phyloP scores from a whole-genome alignment of 139 green algal species.

The Marvania coccoides region DNA sequence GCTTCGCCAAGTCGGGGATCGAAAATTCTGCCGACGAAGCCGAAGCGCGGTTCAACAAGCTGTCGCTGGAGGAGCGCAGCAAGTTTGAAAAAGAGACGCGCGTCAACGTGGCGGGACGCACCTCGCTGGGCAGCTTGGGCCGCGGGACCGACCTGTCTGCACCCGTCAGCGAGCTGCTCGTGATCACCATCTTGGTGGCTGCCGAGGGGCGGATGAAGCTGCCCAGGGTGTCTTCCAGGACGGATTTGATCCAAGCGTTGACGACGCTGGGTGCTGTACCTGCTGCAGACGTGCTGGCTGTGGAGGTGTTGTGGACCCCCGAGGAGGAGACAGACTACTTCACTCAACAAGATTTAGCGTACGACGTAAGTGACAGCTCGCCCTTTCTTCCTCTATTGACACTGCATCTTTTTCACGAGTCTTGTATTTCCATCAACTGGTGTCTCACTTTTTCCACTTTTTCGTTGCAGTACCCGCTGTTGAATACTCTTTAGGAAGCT shows the following conservation, averaged over 20 bases:
- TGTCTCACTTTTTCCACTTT: no score
- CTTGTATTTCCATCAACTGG: no score
- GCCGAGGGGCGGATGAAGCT: constrained; percentile 63
- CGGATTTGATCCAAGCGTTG: constrained; percentile 54
- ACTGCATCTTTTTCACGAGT: no score
- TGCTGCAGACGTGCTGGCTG: constrained; percentile 57
- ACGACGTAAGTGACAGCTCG: no score
- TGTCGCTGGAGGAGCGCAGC: constrained; percentile 57
- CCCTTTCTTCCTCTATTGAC: no score
- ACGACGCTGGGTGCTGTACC: constrained; percentile 58
- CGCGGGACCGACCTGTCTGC: neutral
- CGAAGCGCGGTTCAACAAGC: constrained; percentile 67
- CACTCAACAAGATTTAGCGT: constrained; percentile 70
- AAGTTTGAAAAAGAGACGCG: constrained; percentile 95
- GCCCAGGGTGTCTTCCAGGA: constrained; percentile 42
- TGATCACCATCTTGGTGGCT: constrained; percentile 83
- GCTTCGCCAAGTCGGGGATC: constrained; percentile 15
- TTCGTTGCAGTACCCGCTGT: constrained; percentile 7
- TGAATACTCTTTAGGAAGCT: constrained; percentile 8
- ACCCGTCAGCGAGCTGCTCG: constrained; percentile 63
- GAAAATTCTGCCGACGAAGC: constrained; percentile 36
- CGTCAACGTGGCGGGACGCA: constrained; percentile 73
- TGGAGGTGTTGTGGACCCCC: constrained; percentile 97
- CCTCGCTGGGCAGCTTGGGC: constrained; percentile 2
- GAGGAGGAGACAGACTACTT: constrained; percentile 82